phyloP scores from a whole-genome alignment of 768 basidiomycete genomes.

The Collybiopsis confluens region DNA sequence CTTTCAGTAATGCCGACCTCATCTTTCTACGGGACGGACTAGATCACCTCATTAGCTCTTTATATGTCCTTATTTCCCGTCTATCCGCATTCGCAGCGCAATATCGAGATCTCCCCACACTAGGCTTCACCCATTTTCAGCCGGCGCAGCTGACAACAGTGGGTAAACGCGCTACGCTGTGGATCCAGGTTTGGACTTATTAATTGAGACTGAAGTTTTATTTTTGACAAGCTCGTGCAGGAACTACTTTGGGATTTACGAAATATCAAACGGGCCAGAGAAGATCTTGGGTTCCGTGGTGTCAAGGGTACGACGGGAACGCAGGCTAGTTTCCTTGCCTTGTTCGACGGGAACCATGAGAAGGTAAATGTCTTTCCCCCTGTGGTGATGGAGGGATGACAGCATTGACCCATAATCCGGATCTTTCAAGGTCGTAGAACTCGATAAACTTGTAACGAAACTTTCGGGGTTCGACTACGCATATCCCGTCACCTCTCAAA shows the following conservation, averaged over 20 bases:
- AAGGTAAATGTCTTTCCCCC: constrained; percentile 48
- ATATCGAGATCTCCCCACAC: constrained; percentile 84
- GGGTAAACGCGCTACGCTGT: constrained; percentile 92
- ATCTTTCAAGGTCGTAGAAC: constrained; percentile 65
- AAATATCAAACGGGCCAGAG: constrained; percentile 83
- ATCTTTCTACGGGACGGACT: constrained; percentile 93
- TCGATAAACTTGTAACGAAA: constrained; percentile 86
- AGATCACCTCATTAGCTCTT: constrained; percentile 77
- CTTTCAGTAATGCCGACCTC: constrained; percentile 87
- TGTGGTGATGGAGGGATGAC: no score
- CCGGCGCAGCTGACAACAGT: constrained; percentile 98
- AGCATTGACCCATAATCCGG: background rate
- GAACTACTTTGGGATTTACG: constrained; percentile 96
- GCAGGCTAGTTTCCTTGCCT: constrained; percentile 89
- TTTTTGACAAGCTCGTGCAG: constrained; percentile 28
- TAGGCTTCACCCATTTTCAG: constrained; percentile 99
- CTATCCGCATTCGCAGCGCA: constrained; percentile 80
- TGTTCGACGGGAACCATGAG: constrained; percentile 93
- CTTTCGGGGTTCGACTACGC: constrained; percentile 91
- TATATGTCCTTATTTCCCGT: constrained; percentile 87
- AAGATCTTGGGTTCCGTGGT: constrained; percentile 94
- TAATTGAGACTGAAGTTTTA: background rate
- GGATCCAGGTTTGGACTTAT: constrained; percentile 73
- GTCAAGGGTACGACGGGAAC: constrained; percentile 99
- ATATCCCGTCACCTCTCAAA: constrained; percentile 98